Percentiles rank a stretch among this genome's conserved stretches.
phyloP scores from a whole-genome alignment of 768 basidiomycete genomes.

The Panaeolus papilionaceus region DNA sequence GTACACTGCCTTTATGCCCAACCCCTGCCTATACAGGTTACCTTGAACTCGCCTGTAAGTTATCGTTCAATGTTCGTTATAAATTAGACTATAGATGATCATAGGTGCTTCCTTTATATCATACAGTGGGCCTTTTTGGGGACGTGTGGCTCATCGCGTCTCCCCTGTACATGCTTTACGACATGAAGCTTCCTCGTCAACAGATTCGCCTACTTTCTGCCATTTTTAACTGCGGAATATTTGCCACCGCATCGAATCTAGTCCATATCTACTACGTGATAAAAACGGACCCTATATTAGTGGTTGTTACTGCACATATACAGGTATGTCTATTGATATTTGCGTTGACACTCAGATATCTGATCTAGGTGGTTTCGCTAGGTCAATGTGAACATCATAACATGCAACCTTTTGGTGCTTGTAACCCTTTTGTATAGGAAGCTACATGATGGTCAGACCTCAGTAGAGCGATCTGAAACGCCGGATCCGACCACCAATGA shows the following conservation, averaged over 20 bases:
- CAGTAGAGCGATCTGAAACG: background rate
- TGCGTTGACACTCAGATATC: background rate
- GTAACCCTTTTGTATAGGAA: conserved; percentile 10
- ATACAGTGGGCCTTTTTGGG: background rate
- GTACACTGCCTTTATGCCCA: background rate
- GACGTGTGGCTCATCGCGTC: conserved; percentile 12
- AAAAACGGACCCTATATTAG: background rate
- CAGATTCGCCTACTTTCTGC: background rate
- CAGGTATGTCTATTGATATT: background rate
- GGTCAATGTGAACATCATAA: conserved; percentile 6
- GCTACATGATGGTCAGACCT: background rate
- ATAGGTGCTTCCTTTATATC: background rate
- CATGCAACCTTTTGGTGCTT: conserved; percentile 14
- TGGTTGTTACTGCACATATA: conserved; percentile 2
- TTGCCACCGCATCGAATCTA: background rate
- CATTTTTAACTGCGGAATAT: conserved; percentile 14
- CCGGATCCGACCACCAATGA: background rate
- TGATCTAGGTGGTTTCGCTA: background rate
- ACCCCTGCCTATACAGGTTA: conserved; percentile 6
- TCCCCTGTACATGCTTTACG: conserved; percentile 15
- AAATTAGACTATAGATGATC: background rate
- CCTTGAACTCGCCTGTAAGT: background rate
- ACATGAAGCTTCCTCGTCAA: conserved; percentile 10
- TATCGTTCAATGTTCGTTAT: too few species aligned
- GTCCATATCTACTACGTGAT: conserved; percentile 10